phyloP scores from a whole-genome alignment of 768 basidiomycete species.

The Boletales sp. region DNA sequence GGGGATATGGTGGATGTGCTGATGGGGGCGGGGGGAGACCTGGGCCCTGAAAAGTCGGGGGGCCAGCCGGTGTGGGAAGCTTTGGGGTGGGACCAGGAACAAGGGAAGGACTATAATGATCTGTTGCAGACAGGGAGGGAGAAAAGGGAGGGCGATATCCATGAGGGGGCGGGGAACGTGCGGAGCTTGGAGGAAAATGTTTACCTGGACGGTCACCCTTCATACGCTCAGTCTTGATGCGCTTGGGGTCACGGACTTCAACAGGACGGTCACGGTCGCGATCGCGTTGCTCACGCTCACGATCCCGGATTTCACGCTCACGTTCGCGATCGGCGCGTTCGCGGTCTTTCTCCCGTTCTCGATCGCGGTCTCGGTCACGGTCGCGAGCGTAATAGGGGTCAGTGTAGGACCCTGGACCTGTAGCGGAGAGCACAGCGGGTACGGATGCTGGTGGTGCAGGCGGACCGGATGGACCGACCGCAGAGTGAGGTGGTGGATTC shows the following conservation, averaged over 20 bases:
- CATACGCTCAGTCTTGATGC: slow-evolving; percentile 53
- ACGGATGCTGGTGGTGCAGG: slow-evolving; percentile 30
- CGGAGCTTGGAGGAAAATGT: slow-evolving; percentile 21
- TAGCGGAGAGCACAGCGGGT: slow-evolving; percentile 26
- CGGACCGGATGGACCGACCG: slow-evolving; percentile 32
- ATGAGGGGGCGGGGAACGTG: slow-evolving; percentile 33
- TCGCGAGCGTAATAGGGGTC: slow-evolving; percentile 39
- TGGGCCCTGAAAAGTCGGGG: slow-evolving; percentile 33
- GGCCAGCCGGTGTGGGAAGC: slow-evolving; percentile 25
- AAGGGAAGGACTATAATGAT: slow-evolving; percentile 33
- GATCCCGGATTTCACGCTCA: slow-evolving; percentile 35
- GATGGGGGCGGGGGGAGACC: slow-evolving; percentile 35
- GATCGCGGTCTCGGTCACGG: slow-evolving; percentile 37
- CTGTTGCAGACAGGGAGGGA: slow-evolving; percentile 26
- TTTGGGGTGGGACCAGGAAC: slow-evolving; percentile 41
- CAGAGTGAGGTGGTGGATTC: slow-evolving; percentile 33
- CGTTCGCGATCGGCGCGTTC: slow-evolving; percentile 37
- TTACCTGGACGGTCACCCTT: slow-evolving; percentile 44
- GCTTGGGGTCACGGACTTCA: slow-evolving; percentile 54
- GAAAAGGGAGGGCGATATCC: slow-evolving; percentile 23
- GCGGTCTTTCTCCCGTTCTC: slow-evolving; percentile 41
- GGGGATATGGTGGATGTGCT: slow-evolving; percentile 28
- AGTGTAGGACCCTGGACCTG: slow-evolving; percentile 31
- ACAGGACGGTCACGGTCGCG: slow-evolving; percentile 46
- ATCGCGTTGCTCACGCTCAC: slow-evolving; percentile 37